Base-by-base conservation (phyloP, 192 early-diverging fungal species). In the Spizellomyces punctatus region DNA sequence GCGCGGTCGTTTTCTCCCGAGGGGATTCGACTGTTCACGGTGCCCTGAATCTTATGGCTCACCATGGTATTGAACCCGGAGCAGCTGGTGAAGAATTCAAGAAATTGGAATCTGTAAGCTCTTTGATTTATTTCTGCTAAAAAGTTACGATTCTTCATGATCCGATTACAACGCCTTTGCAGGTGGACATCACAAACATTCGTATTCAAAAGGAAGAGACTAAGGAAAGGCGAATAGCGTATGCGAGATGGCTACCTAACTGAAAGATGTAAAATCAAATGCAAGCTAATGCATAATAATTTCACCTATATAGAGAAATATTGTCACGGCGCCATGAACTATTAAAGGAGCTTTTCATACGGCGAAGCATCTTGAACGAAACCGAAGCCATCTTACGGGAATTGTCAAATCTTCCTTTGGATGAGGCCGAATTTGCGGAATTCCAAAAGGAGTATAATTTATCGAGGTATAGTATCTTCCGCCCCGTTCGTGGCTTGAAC, bases 271-370 rank as follows among this genome's bases (percentile, higher is more conserved):
- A 36, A 36, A 36, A 36, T 36, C 27, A 36, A 36, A 3, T 36
- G 27, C 27, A 36, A 36, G 27, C 27, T 36, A 3, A 36, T 3
- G 27, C 27, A 36, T 36, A 36, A 36, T 36, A 36, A 36, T 36
- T 36, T 36, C 27, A 36, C 27, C 27, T 36, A 36, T 36, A 3
- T 48, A 47, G 63, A 22, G 14, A 70, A 12, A 63, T 70, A 5
- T 17, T 70, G 10, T 50, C 57, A 41, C 66, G 52, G 36, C 49
- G 66, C 21, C 16, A 75, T n/a, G 27, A 19, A 12, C 43, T 75
- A 27, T 44, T 75, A 50, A 16, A 46, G 21, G 73, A 75, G 48
- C 49, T 75, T 10, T 75, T 52, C 44, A 46, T 42, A 16, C 56
- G 73, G 9, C 10, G 17, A 41, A 55, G 46, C 41, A 41, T 19